Base-by-base conservation (phyloP, 75 land plant genomes). In the Sequoiadendron giganteum region DNA sequence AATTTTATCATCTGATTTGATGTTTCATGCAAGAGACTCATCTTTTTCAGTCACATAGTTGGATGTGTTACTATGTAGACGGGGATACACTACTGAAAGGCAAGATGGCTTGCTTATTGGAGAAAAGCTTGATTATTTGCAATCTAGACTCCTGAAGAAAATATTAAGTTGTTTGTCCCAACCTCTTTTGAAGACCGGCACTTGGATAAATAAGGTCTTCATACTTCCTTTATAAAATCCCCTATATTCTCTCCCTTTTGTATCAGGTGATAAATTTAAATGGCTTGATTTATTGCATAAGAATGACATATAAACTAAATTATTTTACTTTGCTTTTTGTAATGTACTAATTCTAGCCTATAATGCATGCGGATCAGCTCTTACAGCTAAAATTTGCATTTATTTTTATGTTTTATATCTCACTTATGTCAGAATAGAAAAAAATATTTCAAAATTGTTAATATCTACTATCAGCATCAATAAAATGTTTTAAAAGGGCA, bases 91-190 rank as follows among this genome's bases (percentile, higher is more conserved):
- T 47, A 89, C 95, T 81, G 99, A 98, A 87, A 93, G 92, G 87
- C 98, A 98, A 88, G 94, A 94, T 85, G 99, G 99, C 47, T 86
- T 93, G 5, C 90, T 98, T 21, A 91, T 98, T 92, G 98, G 88
- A 86, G 99, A 95, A 84, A 98, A 98, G 81, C 88, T 98, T 70
- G 99, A 98, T 86, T 98, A 98, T 83, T 58, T 98, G 54, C 99
- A 98, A 87, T 98, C 99, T 42, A 93, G 86, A 87, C 85, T 95
- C 80, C 86, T 98, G 83, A 95, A 93, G 45, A 87, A 86, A 58
- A 85, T 95, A 16, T 98, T 95, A 89, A 89, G 90, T 55, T 58
- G 88, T 54, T 87, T 96, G 32, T 91, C 96, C 85, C 93, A 88
- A 85, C 97, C 98, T 68, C 78, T 96, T 83, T 88, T 91, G 58